Evolutionary conservation across 371 early-diverging fungal species (phyloP).

Genomic region (Thermomucor indicae-seudaticae): DNA sequence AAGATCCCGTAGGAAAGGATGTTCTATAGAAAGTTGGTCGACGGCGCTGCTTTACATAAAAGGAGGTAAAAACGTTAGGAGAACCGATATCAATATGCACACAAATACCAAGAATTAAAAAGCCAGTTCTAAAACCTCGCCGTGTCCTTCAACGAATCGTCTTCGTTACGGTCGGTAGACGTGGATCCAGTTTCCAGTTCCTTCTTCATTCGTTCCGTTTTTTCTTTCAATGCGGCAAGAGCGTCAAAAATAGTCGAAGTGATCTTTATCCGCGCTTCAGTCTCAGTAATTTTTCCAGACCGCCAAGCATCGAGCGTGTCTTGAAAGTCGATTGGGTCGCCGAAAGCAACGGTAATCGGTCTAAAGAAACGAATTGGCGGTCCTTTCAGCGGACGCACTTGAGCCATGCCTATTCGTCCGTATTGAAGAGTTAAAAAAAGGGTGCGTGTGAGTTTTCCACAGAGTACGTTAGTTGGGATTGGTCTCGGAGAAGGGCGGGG

Average conservation of each 20-base stretch:
- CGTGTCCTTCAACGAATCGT: slow-evolving; percentile 3
- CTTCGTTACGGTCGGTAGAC: slow-evolving; percentile 2
- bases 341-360: slow-evolving; percentile 56
- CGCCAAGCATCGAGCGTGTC: slow-evolving; percentile 55
- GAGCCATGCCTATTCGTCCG: slow-evolving; percentile 32
- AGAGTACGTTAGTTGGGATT: too few species aligned
- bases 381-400: slow-evolving; percentile 48
- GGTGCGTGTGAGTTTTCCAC: too few species aligned
- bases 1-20: too few species aligned
- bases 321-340: slow-evolving; percentile 66
- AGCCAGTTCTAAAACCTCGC: slow-evolving; percentile 1
- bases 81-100: too few species aligned
- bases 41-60: too few species aligned
- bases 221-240: slow-evolving; percentile 39
- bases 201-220: slow-evolving; percentile 7
- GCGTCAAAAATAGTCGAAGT: slow-evolving; percentile 52
- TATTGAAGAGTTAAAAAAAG: too few species aligned
- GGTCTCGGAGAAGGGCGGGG: background rate
- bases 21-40: too few species aligned
- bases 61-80: too few species aligned
- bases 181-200: slow-evolving; percentile 7
- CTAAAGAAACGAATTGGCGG: slow-evolving; percentile 31
- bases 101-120: too few species aligned
- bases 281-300: slow-evolving; percentile 40
- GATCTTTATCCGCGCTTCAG: slow-evolving; percentile 55